Conservation (phyloP, 495 filamentous ascomycete genomes). For the Aspergillus egyptiacus region DNA sequence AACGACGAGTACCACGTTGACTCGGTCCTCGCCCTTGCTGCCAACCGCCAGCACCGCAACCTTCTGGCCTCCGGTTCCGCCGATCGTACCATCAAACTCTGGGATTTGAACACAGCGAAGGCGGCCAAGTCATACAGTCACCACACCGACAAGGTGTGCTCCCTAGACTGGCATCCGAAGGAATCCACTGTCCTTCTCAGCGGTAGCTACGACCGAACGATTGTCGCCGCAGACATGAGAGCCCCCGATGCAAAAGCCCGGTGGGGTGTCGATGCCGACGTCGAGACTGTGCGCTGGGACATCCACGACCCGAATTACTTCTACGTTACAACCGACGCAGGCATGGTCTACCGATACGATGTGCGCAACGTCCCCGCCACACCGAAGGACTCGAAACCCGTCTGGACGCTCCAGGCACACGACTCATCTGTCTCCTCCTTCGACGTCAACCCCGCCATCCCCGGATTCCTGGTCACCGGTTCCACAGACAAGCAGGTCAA, state of each 20-base stretch:
- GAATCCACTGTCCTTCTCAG: slow-evolving; percentile 84
- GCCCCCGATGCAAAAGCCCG: slow-evolving; percentile 74
- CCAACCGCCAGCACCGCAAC: slow-evolving; percentile 87
- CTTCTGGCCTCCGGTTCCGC: slow-evolving; percentile 94
- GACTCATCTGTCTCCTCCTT: slow-evolving; percentile 92
- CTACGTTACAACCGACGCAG: slow-evolving; percentile 89
- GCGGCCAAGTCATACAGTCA: slow-evolving; percentile 89
- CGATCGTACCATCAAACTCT: slow-evolving; percentile 94
- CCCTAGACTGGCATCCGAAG: slow-evolving; percentile 81
- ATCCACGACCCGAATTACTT: slow-evolving; percentile 88
- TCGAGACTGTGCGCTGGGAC: slow-evolving; percentile 89
- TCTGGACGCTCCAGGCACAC: slow-evolving; percentile 94
- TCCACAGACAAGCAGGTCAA: slow-evolving; percentile 92
- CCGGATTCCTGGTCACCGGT: slow-evolving; percentile 87
- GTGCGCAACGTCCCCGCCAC: slow-evolving; percentile 60
- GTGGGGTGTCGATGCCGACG: slow-evolving; percentile 91
- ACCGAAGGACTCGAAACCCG: slow-evolving; percentile 68
- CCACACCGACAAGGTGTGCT: slow-evolving; percentile 95
- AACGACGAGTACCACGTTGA: slow-evolving; percentile 94
- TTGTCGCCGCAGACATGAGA: slow-evolving; percentile 89
- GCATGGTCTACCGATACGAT: slow-evolving; percentile 84
- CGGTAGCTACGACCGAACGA: slow-evolving; percentile 89
- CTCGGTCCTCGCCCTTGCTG: slow-evolving; percentile 81
- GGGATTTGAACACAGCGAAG: slow-evolving; percentile 86
- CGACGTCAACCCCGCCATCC: slow-evolving; percentile 81